phyloP scores from a whole-genome alignment of 2,329 filamentous ascomycete species.

The Leptographium lundbergii region DNA sequence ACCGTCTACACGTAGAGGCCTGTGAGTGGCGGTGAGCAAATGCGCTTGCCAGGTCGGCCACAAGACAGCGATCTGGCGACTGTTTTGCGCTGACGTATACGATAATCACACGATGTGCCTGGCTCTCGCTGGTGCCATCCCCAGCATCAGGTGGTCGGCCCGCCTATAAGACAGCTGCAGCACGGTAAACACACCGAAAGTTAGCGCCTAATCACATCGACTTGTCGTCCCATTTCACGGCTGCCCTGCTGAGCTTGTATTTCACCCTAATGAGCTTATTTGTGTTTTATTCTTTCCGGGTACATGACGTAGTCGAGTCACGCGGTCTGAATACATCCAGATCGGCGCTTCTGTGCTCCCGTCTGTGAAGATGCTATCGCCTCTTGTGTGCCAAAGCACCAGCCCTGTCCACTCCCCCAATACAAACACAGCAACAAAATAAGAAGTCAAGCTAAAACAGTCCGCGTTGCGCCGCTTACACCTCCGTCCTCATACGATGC shows the following conservation, averaged over 20 bases:
- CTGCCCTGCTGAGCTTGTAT: no score
- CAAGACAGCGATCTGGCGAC: not conserved
- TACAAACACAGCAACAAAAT: slow-evolving; percentile 14
- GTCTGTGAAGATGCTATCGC: not conserved
- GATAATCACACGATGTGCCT: no score
- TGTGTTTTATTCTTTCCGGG: not conserved
- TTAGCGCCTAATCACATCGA: no score
- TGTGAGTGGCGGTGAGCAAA: not conserved
- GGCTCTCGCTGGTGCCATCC: no score
- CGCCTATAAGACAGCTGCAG: no score
- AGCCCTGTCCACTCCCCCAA: not conserved
- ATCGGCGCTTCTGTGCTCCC: not conserved
- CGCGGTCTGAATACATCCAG: not conserved
- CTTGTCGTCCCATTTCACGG: not conserved
- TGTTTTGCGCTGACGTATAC: not conserved
- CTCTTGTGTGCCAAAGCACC: not conserved
- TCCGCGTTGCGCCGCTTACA: slow-evolving; percentile 16
- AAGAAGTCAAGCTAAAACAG: slow-evolving; percentile 13
- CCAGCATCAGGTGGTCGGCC: no score
- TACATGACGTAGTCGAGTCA: not conserved
- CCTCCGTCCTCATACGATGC: slow-evolving; percentile 11
- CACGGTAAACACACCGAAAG: no score
- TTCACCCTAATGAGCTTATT: not conserved
- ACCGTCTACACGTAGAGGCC: no score
- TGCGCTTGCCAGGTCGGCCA: not conserved